These are phyloP conservation scores for Aethionema arabicum DNA, from an alignment of 345 rosid species.

Conservation along the genomic window DNA sequence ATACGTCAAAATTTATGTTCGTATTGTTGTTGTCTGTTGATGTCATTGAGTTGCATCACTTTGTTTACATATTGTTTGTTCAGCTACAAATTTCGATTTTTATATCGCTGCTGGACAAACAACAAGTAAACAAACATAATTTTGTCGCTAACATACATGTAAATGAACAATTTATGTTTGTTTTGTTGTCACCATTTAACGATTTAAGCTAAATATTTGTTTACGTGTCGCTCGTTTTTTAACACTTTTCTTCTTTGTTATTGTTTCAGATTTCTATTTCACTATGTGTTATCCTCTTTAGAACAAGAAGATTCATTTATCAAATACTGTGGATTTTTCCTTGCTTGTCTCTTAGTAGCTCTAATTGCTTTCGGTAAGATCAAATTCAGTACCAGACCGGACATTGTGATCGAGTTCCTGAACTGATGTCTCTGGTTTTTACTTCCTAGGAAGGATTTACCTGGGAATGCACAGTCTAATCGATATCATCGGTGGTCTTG, in stretches of 20 bases:
- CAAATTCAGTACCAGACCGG: conserved; percentile 9
- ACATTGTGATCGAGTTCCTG: background rate
- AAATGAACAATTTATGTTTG: too few species aligned
- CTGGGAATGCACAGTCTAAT: conserved; percentile 97
- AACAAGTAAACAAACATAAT: too few species aligned
- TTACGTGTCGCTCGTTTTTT: too few species aligned
- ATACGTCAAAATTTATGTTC: too few species aligned
- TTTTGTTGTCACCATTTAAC: background rate
- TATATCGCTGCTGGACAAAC: too few species aligned
- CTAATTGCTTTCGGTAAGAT: conserved; percentile 69
- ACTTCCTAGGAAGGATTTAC: conserved; percentile 86
- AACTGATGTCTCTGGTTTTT: conserved; percentile 32
- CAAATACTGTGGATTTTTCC: conserved; percentile 52
- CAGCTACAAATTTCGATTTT: background rate
- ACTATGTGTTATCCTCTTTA: conserved; percentile 53
- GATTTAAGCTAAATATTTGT: too few species aligned
- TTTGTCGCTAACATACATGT: too few species aligned
- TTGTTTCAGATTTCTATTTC: conserved; percentile 64
- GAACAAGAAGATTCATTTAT: conserved; percentile 38
- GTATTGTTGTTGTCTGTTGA: too few species aligned
- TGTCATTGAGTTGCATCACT: too few species aligned
- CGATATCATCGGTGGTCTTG: conserved; percentile 77
- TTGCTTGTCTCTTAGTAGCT: conserved; percentile 65
- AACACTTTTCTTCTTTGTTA: conserved; percentile 8
- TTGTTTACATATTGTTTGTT: background rate